Evolutionary conservation across 305 asterid species (phyloP), one percentile per base, ranked within the genome.

Genomic region (Fraxinus paxiana): DNA sequence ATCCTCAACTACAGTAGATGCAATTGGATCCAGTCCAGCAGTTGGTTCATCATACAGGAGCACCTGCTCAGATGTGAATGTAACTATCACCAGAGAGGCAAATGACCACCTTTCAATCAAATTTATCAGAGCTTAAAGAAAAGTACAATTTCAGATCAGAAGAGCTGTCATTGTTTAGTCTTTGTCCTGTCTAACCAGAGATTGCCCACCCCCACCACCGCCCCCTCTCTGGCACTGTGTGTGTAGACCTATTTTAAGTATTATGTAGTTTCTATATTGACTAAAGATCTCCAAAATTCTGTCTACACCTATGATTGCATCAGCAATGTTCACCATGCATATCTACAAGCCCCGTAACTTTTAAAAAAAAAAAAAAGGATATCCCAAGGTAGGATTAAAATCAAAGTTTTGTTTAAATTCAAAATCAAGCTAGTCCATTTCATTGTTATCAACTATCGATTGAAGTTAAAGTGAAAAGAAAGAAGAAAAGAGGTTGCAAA

Each of bases 21-120:
- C 99, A 86, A 96, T 96, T 74, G 98, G 99, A 91, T 96, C 99
- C 37, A 96, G 97, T 75, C 99, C 99, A 83, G 98, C 98, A 76
- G 98, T 96, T 69, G 99, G 99, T 87, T 96, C 98, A 72, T 96
- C 99, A 82, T 94, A 96, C 77, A 96, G 87, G 77, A 96, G 96
- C 80, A 95, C 99, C 99, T 95, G 89, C 79, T 78, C 89, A 75
- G 79, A 59, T 81, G 77, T 75, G 38, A 38, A 82, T 20, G 48
- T 33, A 71, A 67, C 71, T 38, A 76, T 71, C 81, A 80, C 31
- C 34, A 31, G 34, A 38, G 41, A 77, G 43, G 80, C 80, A 38
- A 71, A 41, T 37, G 72, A 61, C 15, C 70, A 51, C 72, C 34
- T 8, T 24, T 63, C n/a, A 10, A 26, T 63, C 34, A 24, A 63